A percentile compares a stretch with the other conserved stretches of the same genome.
phyloP scores from a whole-genome alignment of 208 protist genomes.

The Acanthamoeba healyi region DNA sequence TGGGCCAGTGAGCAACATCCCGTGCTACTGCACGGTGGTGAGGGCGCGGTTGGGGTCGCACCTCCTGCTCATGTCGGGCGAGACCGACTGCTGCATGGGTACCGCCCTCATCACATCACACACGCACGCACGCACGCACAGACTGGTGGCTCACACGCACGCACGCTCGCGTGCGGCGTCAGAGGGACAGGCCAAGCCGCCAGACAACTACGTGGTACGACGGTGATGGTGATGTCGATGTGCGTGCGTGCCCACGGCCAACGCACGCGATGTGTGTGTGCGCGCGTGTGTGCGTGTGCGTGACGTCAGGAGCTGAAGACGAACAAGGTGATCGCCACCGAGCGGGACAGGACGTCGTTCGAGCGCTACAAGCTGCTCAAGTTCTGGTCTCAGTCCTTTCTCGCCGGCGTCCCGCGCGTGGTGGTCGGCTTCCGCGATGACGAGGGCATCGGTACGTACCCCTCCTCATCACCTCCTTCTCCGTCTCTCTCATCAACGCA shows the following conservation, averaged over 20 bases:
- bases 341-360: neutral
- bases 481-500: neutral
- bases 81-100: slow-evolving; percentile 44
- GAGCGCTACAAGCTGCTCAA: slow-evolving; percentile 56
- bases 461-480: neutral
- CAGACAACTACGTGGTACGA: slow-evolving; percentile 51
- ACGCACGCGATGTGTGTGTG: neutral
- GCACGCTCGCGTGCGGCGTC: neutral
- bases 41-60: slow-evolving; percentile 15
- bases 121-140: too few species aligned
- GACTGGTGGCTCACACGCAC: too few species aligned
- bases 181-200: slow-evolving; percentile 3
- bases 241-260: too few species aligned
- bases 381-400: slow-evolving; percentile 56
- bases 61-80: slow-evolving; percentile 48
- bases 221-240: too few species aligned
- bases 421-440: slow-evolving; percentile 66
- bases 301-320: slow-evolving; percentile 70
- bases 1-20: slow-evolving; percentile 55
- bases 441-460: slow-evolving; percentile 4
- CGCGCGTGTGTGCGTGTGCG: too few species aligned
- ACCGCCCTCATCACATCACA: too few species aligned
- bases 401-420: slow-evolving; percentile 37
- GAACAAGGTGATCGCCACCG: slow-evolving; percentile 15
- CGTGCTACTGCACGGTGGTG: slow-evolving; percentile 59